Evolutionary conservation across 1,284 basidiomycete species (phyloP).

Genomic region (Moesziomyces antarcticus): DNA sequence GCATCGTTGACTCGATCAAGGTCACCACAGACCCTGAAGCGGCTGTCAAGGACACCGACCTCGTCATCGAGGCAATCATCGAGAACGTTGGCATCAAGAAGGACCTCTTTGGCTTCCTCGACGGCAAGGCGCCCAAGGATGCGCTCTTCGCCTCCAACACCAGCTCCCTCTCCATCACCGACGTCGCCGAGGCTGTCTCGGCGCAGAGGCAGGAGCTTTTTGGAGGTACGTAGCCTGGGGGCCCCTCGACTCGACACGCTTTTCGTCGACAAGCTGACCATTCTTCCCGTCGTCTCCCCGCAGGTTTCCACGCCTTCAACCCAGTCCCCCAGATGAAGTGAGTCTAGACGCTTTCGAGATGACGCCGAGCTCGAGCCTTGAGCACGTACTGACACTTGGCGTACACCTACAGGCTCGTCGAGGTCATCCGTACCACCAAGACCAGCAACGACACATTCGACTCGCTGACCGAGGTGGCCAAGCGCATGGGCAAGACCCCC

Average conservation of each 20-base stretch:
- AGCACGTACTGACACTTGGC: not conserved
- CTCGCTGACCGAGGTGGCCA: conserved; percentile 70
- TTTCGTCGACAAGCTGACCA: too few relatives aligned
- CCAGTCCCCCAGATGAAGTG: conserved; percentile 72
- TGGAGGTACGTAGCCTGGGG: conserved; percentile 28
- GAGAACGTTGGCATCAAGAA: conserved; percentile 73
- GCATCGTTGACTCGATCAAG: conserved; percentile 70
- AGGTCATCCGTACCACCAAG: conserved; percentile 71
- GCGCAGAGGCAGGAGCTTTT: conserved; percentile 55
- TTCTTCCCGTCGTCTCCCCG: conserved; percentile 56
- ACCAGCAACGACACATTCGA: conserved; percentile 71
- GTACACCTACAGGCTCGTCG: conserved; percentile 62
- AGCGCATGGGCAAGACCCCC: conserved; percentile 72
- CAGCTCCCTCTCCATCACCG: conserved; percentile 71
- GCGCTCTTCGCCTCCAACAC: conserved; percentile 74
- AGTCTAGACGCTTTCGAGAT: conserved; percentile 22
- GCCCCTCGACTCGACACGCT: too few relatives aligned
- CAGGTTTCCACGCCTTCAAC: conserved; percentile 73
- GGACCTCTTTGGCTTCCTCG: conserved; percentile 72
- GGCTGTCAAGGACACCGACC: conserved; percentile 71
- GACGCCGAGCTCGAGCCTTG: too few relatives aligned
- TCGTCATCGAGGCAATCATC: conserved; percentile 74
- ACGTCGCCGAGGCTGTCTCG: conserved; percentile 69
- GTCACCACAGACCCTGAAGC: conserved; percentile 71
- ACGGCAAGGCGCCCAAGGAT: conserved; percentile 70